Conservation (phyloP, 176 grass and related monocot species). For the Zizania latifolia region DNA sequence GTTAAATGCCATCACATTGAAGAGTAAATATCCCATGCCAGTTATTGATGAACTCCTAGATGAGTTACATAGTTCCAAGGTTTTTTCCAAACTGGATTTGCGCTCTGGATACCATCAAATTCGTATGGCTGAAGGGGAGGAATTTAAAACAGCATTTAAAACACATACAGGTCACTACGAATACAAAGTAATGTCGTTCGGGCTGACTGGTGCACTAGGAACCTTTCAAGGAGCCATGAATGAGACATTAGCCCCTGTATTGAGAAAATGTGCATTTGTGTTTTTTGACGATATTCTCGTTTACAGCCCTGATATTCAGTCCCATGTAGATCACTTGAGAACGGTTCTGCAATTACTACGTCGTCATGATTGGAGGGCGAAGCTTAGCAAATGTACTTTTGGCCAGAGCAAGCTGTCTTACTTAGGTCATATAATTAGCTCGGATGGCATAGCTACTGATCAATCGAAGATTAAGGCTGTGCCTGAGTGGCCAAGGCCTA, state of each 20-base stretch:
- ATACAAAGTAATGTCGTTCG: conserved; percentile 5
- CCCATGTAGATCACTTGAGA: neutral
- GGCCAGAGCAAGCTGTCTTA: neutral
- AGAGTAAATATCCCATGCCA: neutral
- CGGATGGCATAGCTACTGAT: neutral
- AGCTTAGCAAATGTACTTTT: neutral
- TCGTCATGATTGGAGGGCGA: neutral
- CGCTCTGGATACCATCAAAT: neutral
- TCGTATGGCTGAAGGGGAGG: neutral
- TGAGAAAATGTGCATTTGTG: neutral
- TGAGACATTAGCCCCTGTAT: neutral
- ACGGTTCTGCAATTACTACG: neutral
- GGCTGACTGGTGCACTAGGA: neutral
- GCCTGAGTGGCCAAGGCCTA: neutral
- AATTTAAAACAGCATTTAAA: neutral
- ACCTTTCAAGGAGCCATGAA: neutral
- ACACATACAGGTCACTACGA: neutral
- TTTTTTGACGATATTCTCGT: neutral
- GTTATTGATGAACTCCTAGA: neutral
- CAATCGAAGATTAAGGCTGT: neutral
- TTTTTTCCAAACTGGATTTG: neutral
- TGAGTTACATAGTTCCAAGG: neutral
- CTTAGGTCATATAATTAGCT: neutral
- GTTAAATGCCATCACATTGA: neutral
- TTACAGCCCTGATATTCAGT: neutral